Conservation (phyloP, 228 moss, liverwort and hornwort genomes). For the Sphagnum magellanicum region DNA sequence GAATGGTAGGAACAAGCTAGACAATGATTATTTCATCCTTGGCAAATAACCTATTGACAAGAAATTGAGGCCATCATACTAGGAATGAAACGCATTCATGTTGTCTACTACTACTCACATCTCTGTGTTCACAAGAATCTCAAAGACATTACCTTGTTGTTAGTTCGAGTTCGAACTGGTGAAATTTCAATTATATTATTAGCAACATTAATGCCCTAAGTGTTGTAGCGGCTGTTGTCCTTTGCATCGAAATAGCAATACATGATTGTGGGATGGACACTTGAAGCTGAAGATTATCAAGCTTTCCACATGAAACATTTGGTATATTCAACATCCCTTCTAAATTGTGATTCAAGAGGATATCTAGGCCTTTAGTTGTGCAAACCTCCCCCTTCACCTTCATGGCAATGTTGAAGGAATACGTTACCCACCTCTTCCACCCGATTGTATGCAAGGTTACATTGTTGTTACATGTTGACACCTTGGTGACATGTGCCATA, state of each 20-base stretch:
- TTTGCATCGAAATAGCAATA: constrained; percentile 31
- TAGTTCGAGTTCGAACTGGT: constrained; percentile 73
- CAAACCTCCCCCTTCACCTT: constrained; percentile 32
- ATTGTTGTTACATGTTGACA: constrained; percentile 81
- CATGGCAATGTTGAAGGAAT: constrained; percentile 77
- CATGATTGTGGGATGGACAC: constrained; percentile 40
- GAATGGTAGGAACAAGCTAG: no score
- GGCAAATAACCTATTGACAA: no score
- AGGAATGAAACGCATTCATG: no score
- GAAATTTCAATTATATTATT: constrained; percentile 52
- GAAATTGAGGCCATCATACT: no score
- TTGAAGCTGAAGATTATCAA: constrained; percentile 78
- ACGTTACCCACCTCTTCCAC: constrained; percentile 82
- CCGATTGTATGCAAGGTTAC: constrained; percentile 77
- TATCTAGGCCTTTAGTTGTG: constrained; percentile 14
- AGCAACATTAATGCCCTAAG: constrained; percentile 54
- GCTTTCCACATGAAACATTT: constrained; percentile 76
- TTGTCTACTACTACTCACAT: no score
- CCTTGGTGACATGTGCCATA: constrained; percentile 62
- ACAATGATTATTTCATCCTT: no score
- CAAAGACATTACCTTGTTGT: constrained; percentile 41
- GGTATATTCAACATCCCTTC: constrained; percentile 73
- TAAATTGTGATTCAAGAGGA: constrained; percentile 13
- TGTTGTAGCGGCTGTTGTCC: constrained; percentile 32
- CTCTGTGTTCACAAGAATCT: no score